Conservation (phyloP, 805 yeast genomes). For the Geotrichum ghanense region DNA sequence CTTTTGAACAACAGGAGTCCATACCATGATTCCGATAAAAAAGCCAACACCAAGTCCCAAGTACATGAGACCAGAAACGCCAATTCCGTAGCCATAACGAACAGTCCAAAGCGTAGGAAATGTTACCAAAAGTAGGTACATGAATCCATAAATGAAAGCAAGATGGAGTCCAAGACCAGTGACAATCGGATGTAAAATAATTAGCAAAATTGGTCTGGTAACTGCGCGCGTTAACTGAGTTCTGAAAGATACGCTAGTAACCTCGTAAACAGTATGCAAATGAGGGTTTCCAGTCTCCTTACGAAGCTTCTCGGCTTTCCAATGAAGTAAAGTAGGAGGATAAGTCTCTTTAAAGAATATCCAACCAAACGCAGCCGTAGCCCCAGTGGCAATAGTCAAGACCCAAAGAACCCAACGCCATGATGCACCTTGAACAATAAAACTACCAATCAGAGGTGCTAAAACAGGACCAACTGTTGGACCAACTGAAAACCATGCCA, state of each 20-base stretch:
- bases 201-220: slow-evolving; percentile 39
- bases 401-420: slow-evolving; percentile 68
- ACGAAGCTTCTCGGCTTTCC: slow-evolving; percentile 53
- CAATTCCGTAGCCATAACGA: slow-evolving; percentile 36
- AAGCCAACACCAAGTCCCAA: slow-evolving; percentile 57
- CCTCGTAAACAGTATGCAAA: slow-evolving; percentile 32
- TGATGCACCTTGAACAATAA: slow-evolving; percentile 44
- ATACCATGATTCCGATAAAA: slow-evolving; percentile 38
- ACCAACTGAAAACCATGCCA: slow-evolving; percentile 66
- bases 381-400: slow-evolving; percentile 48
- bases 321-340: slow-evolving; percentile 68
- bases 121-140: slow-evolving; percentile 49
- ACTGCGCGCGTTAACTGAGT: slow-evolving; percentile 28
- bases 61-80: slow-evolving; percentile 50
- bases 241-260: slow-evolving; percentile 4
- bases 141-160: slow-evolving; percentile 43
- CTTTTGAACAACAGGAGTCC: slow-evolving; percentile 10
- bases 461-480: slow-evolving; percentile 70
- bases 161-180: slow-evolving; percentile 42
- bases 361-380: slow-evolving; percentile 36
- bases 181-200: slow-evolving; percentile 45
- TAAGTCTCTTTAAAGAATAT: slow-evolving; percentile 53
- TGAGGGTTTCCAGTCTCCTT: slow-evolving; percentile 28
- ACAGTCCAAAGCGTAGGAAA: slow-evolving; percentile 42
- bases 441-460: slow-evolving; percentile 55